Conservation (phyloP, 164 flowering plant species). For the Liquidambar formosana region DNA sequence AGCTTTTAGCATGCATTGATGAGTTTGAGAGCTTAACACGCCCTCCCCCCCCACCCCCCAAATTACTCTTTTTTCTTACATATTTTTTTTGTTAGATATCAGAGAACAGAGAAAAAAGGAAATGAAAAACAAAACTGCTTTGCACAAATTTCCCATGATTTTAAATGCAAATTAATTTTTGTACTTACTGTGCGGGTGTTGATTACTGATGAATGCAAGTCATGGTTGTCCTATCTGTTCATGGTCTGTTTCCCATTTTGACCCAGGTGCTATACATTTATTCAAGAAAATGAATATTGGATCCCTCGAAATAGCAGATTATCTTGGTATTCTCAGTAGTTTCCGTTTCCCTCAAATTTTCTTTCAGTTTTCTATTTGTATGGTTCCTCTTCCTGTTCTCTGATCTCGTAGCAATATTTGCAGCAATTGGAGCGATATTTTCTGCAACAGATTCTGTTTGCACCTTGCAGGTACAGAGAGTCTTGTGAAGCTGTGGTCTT, state of each 20-base stretch:
- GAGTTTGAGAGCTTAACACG: too few relatives aligned
- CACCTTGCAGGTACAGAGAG: constrained; percentile 52
- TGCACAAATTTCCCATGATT: background rate
- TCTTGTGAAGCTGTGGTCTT: constrained; percentile 1
- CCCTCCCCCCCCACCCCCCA: too few relatives aligned
- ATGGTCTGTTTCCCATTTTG: constrained; percentile 10
- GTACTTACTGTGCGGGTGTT: background rate
- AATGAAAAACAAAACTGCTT: background rate
- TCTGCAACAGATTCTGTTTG: constrained; percentile 83
- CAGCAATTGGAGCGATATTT: constrained; percentile 71
- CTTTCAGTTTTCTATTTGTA: background rate
- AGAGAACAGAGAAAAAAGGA: background rate
- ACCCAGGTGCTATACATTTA: constrained; percentile 61
- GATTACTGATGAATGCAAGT: background rate
- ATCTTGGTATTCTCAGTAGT: constrained; percentile 57
- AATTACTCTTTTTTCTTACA: background rate
- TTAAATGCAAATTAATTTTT: background rate
- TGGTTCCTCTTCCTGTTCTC: constrained; percentile 5
- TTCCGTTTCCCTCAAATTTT: background rate
- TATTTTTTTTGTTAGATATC: background rate
- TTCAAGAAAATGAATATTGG: constrained; percentile 62
- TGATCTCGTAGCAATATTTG: constrained; percentile 20
- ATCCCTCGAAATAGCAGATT: constrained; percentile 64
- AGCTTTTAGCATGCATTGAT: background rate
- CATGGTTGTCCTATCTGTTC: background rate